These are phyloP conservation scores for Cytospora chrysosperma DNA, from an alignment of 2,329 filamentous ascomycete genomes.

Conservation along the genomic window DNA sequence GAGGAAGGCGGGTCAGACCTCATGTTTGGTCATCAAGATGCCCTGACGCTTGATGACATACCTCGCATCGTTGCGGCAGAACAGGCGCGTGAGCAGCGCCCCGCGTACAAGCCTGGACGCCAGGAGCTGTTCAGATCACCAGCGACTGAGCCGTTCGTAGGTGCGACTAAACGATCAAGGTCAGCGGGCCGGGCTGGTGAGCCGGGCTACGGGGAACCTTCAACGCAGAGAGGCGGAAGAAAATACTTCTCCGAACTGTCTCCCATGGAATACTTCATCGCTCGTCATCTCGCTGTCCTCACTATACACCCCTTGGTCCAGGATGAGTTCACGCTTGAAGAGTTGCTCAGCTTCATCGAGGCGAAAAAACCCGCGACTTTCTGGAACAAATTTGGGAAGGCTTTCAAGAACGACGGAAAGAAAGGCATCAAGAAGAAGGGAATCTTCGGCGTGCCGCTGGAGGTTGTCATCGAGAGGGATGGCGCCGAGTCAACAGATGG, in stretches of 20 bases:
- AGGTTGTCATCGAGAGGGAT: conserved; percentile 86
- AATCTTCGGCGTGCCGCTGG: conserved; percentile 86
- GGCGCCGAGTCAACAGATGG: conserved; percentile 98
- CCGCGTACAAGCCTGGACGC: conserved; percentile 68
- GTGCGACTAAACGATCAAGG: conserved; percentile 67
- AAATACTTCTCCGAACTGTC: conserved; percentile 96
- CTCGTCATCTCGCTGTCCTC: conserved; percentile 89
- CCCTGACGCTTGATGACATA: conserved; percentile 92
- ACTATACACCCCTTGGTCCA: conserved; percentile 93
- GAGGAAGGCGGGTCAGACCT: conserved; percentile 72
- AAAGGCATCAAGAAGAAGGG: conserved; percentile 87
- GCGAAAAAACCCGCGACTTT: conserved; percentile 85
- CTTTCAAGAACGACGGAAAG: conserved; percentile 82
- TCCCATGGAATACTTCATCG: conserved; percentile 94
- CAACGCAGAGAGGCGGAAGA: conserved; percentile 59
- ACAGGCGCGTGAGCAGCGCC: conserved; percentile 86
- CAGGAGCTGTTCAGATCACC: conserved; percentile 62
- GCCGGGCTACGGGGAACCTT: conserved; percentile 50
- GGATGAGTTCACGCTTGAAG: conserved; percentile 87
- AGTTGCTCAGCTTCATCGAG: conserved; percentile 89
- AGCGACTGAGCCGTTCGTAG: conserved; percentile 61
- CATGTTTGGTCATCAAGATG: conserved; percentile 87
- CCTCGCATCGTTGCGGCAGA: conserved; percentile 93
- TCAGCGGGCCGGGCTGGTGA: conserved; percentile 53
- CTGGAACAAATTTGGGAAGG: conserved; percentile 97